Percentiles rank a stretch among this genome's conserved stretches.
Conservation (phyloP, 2,329 filamentous ascomycete species). For the Botrytis sinoallii region DNA sequence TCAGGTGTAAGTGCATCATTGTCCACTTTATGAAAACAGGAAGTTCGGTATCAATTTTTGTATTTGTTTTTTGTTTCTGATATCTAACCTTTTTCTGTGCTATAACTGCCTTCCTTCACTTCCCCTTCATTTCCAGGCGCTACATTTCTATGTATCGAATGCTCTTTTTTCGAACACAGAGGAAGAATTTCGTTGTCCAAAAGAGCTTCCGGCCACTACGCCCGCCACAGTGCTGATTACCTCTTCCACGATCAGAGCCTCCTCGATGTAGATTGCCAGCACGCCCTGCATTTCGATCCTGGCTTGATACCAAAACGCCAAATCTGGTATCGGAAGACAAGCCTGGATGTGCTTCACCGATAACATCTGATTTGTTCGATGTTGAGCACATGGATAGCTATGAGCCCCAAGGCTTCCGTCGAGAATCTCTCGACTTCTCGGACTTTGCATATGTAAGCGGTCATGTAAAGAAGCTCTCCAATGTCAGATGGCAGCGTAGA, state of each 20-base stretch:
- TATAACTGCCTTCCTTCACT: background rate
- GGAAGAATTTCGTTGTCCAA: background rate
- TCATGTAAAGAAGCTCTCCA: background rate
- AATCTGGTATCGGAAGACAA: slow-evolving; percentile 4
- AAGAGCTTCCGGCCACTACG: background rate
- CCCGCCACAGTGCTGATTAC: background rate
- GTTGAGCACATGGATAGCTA: background rate
- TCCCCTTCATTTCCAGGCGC: background rate
- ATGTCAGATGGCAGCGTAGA: background rate
- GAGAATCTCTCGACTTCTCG: background rate
- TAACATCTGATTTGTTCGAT: background rate
- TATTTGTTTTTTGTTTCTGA: background rate
- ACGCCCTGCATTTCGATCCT: background rate
- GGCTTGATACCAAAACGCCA: background rate
- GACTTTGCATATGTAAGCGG: background rate
- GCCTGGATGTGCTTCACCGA: slow-evolving; percentile 3
- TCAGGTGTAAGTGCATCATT: background rate
- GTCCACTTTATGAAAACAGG: background rate
- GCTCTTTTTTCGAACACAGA: background rate
- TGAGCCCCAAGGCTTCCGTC: background rate
- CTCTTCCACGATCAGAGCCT: background rate
- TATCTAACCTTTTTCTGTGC: background rate
- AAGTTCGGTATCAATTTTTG: background rate
- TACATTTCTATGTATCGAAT: background rate
- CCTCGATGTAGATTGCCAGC: background rate